Base-by-base conservation (phyloP, 129 eudicot species). In the Escallonia rubra region DNA sequence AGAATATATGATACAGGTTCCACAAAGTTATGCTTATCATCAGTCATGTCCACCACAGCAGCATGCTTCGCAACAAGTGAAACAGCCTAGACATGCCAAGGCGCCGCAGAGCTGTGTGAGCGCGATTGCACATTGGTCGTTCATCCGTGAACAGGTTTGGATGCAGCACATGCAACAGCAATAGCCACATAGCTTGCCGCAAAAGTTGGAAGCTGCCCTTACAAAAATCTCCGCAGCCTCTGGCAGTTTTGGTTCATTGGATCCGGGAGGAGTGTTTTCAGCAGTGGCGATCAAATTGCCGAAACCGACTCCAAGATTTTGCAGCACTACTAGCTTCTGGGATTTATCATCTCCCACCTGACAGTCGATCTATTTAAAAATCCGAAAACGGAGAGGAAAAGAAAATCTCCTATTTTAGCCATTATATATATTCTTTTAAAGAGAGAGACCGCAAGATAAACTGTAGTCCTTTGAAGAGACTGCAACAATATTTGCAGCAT, bases 81-180 rank as follows among this genome's bases (percentile, higher is more conserved):
- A 76, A 73, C 98, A 93, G 8, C 98, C 98, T 39, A 93, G 73
- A 66, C 86, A 86, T 2, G 92, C 81, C 40, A 93, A 51, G 41
- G 83, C 85, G 16, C 85, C 34, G 61, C 85, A 84, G 14, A 82
- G 47, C 79, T 93, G 99, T n/a, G 92, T 80, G 55, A 93, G 73
- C 5, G 48, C 79, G 56, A 93, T 79, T 4, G 90, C 90, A 51
- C 96, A 80, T 43, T 80, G 95, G 43, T 86, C 86, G 3, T 93
- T 93, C 44, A 89, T 63, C 62, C 68, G 43, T 2, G 96, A 80
- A 69, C 92, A 89, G 3, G 47, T 8, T 41, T 79, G 77, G 53
- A 93, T 84, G 79, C 96, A 89, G 75, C 99, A 93, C 78, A 70
- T 55, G 73, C 99, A 89, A 64, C 98, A 93, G 81, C 96, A 89